A percentile compares a stretch with the other conserved stretches of the same genome.
These are phyloP conservation scores for Sphagnum magellanicum DNA, from an alignment of 228 moss, liverwort and hornwort species.

Conservation along the genomic window DNA sequence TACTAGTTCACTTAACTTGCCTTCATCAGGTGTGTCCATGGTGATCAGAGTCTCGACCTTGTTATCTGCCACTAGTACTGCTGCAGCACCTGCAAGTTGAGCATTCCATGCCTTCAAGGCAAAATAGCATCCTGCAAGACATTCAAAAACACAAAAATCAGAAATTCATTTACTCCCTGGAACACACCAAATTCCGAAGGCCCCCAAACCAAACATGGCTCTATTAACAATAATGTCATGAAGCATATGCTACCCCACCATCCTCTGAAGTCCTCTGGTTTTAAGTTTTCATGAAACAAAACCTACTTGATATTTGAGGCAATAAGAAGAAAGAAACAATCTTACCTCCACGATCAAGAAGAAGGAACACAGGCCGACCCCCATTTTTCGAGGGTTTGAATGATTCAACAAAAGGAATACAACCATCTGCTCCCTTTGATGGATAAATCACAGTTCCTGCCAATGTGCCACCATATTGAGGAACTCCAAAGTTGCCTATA, in stretches of 20 bases:
- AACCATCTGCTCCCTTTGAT: slow-evolving; percentile 28
- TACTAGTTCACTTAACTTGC: slow-evolving; percentile 24
- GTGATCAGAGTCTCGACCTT: slow-evolving; percentile 60
- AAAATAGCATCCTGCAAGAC: slow-evolving; percentile 57
- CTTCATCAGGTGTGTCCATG: slow-evolving; percentile 77
- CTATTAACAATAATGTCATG: too few relatives aligned
- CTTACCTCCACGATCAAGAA: slow-evolving; percentile 73
- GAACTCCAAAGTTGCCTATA: slow-evolving; percentile 83
- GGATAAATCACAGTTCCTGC: slow-evolving; percentile 61
- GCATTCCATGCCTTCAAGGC: slow-evolving; percentile 71
- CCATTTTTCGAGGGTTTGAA: slow-evolving; percentile 28
- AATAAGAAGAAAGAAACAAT: too few relatives aligned
- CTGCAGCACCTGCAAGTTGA: slow-evolving; percentile 70
- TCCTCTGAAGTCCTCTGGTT: background rate
- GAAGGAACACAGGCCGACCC: slow-evolving; percentile 46
- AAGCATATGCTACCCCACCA: background rate
- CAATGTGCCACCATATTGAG: slow-evolving; percentile 85
- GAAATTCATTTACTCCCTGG: background rate
- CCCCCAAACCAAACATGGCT: too few relatives aligned
- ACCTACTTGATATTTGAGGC: too few relatives aligned
- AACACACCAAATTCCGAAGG: background rate
- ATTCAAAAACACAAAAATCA: background rate
- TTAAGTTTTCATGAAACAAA: too few relatives aligned
- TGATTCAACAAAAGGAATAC: slow-evolving; percentile 28
- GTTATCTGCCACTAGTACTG: slow-evolving; percentile 77